Evolutionary conservation across 2,329 filamentous ascomycete species (phyloP), one percentile per base, ranked within the genome.

Genomic region (Teratosphaeria viscida): DNA sequence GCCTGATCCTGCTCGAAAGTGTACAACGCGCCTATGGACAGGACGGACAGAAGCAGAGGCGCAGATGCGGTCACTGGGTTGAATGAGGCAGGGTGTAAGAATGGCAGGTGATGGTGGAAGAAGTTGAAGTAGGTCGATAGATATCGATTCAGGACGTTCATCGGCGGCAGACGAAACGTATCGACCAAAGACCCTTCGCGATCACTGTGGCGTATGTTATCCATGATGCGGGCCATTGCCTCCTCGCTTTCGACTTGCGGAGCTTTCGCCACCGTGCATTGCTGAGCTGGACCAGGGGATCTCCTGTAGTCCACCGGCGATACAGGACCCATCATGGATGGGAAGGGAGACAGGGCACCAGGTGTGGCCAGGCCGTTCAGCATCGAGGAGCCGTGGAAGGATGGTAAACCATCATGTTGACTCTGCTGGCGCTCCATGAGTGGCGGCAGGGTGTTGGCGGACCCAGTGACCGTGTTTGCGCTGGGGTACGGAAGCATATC

Each of bases 1-100:
- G 94, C 94, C 72, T 96, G 89, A 68, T 97, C 92, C 72, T 96
- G 90, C 71, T 97, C 92, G 72, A 97, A 97, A 16, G 92, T 92
- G 75, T 97, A 97, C 23, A 99, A 79, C 10, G 94, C 92, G 68
- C 94, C 94, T 63, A 99, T 96, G 29, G 94, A 97, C 57, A 99
- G 79, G 16, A 96, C 90, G 0, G 92, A 90, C 52, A 97, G 82
- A 35, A 99, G 79, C 8, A 99, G 79, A 23, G 94, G 87, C 12
- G 92, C 87, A 54, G 92, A 90, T 4, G 88, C 84, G 65, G 87
- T 81, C 4, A 88, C 87, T 3, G 92, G 89, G 64, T 86, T 84
- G 77, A 97, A 97, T 0, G 94, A 95, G 16, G 89, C 85, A 53
- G 92, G 92, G 71, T 99, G 94, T 72, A 99, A 76, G 78, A 99